phyloP scores from a whole-genome alignment of 805 yeast genomes.

The Schwanniomyces pseudopolymorphus region DNA sequence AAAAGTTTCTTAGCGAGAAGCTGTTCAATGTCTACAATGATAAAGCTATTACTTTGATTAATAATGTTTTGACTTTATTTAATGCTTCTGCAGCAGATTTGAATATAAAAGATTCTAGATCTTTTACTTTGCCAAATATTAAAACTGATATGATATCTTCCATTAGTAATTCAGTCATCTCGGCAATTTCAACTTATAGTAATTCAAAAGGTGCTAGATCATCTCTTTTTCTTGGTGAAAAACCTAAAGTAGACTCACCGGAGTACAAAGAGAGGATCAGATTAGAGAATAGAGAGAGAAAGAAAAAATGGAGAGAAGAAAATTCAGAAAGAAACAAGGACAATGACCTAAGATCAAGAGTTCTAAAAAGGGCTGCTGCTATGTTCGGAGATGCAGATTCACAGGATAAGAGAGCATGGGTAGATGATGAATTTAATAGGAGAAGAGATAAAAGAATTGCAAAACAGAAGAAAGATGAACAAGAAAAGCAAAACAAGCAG shows the following conservation, averaged over 20 bases:
- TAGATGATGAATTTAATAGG: slow-evolving; percentile 66
- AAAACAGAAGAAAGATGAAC: slow-evolving; percentile 38
- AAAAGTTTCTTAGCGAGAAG: slow-evolving; percentile 23
- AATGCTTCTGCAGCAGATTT: slow-evolving; percentile 6
- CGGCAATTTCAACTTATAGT: slow-evolving; percentile 24
- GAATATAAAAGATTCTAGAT: slow-evolving; percentile 2
- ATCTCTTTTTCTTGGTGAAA: slow-evolving; percentile 16
- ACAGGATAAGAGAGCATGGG: slow-evolving; percentile 60
- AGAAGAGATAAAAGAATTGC: slow-evolving; percentile 61
- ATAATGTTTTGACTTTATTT: slow-evolving; percentile 21
- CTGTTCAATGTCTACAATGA: slow-evolving; percentile 9
- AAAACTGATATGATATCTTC: slow-evolving; percentile 11
- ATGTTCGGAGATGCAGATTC: slow-evolving; percentile 64
- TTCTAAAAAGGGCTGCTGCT: slow-evolving; percentile 66
- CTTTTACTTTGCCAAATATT: slow-evolving; percentile 2
- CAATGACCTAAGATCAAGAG: slow-evolving; percentile 78
- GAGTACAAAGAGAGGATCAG: slow-evolving; percentile 58
- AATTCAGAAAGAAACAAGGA: slow-evolving; percentile 82
- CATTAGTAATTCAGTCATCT: slow-evolving; percentile 18
- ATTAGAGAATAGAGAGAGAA: slow-evolving; percentile 70
- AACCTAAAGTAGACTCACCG: slow-evolving; percentile 26
- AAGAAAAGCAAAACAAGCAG: slow-evolving; percentile 13
- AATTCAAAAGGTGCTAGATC: slow-evolving; percentile 15
- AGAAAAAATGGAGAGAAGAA: slow-evolving; percentile 80
- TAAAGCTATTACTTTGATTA: slow-evolving; percentile 23